These are phyloP conservation scores for Cladosporium sphaerospermum DNA, from an alignment of 2,329 filamentous ascomycete genomes.

Conservation along the genomic window DNA sequence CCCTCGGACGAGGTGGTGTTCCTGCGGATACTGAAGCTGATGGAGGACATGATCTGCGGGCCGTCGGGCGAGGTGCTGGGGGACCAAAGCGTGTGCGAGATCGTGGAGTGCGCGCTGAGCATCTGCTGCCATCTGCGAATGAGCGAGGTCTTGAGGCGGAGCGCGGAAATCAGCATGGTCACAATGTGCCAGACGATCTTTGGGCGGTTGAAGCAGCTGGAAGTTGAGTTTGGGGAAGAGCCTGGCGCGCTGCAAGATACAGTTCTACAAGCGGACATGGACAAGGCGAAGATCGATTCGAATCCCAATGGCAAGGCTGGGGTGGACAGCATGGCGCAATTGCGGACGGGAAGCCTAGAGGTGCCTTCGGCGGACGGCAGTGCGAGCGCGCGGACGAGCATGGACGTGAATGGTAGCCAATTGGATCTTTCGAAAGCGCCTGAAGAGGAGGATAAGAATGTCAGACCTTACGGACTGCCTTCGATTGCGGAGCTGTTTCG, in stretches of 20 bases:
- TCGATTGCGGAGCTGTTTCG: constrained; percentile 92
- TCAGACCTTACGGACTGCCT: constrained; percentile 86
- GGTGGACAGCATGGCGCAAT: constrained; percentile 34
- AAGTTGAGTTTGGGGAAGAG: constrained; percentile 63
- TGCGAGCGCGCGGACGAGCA: constrained; percentile 29
- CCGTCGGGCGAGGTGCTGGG: constrained; percentile 89
- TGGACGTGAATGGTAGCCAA: constrained; percentile 37
- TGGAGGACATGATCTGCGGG: constrained; percentile 97
- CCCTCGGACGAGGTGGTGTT: constrained; percentile 93
- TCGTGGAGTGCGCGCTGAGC: constrained; percentile 97
- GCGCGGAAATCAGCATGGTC: constrained; percentile 94
- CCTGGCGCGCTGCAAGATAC: constrained; percentile 59
- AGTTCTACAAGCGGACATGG: constrained; percentile 58
- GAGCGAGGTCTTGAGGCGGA: constrained; percentile 81
- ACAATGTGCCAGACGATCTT: constrained; percentile 99
- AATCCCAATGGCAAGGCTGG: constrained; percentile 38
- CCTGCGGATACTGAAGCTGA: constrained; percentile 87
- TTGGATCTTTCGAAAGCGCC: constrained; percentile 35
- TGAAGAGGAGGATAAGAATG: constrained; percentile 44
- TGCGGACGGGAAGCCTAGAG: constrained; percentile 58
- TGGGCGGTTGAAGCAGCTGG: constrained; percentile 79
- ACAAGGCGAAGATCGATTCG: constrained; percentile 78
- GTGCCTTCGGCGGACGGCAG: constrained; percentile 26
- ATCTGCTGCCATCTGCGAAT: constrained; percentile 94
- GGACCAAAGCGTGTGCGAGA: constrained; percentile 96